Base-by-base conservation (phyloP, 2,329 filamentous ascomycete species). In the Colletotrichum noveboracense region DNA sequence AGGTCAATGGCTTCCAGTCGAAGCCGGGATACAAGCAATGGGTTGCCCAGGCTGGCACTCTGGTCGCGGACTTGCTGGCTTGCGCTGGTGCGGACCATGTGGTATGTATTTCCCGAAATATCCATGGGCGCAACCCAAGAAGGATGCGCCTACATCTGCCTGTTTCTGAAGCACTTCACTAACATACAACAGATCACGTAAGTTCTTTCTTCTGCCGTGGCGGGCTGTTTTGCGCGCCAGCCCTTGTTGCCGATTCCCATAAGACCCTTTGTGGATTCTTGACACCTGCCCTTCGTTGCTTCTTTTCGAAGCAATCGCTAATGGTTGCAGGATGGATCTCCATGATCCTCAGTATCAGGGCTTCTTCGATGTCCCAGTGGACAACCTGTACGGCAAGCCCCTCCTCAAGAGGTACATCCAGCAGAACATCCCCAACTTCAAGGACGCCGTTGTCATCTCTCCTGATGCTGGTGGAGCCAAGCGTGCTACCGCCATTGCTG, bases 291-390 rank as follows among this genome's bases (percentile, higher is more conserved):
- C 14, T 32, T 52, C 18, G 68, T 66, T 76, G 74, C 74, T 76
- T 75, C 71, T 30, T 26, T 30, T 16, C 32, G 65, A 70, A 70
- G 74, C 74, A 76, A 62, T 55, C 38, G 64, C 82, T 83, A 79
- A 83, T 79, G 24, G 60, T 36, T 67, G 64, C 76, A 78, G 76
- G 75, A 97, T 99, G 94, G 97, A 99, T 83, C 90, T 99, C 68
- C 95, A 97, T 83, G 96, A 98, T 84, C 94, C 95, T 56, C 96
- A 99, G 85, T 98, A 98, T 82, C 97, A 99, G 86, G 97, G 97
- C 70, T 99, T 98, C 89, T 98, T 99, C 83, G 96, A 99, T 82
- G 98, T 98, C 74, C 97, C 97, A 4, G 97, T 99, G 72, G 97
- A 99, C 87, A 99, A 99, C 84, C 90, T 99, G 21, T 98, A 98